These are phyloP conservation scores for Calonectria leucothoes DNA, from an alignment of 2,329 filamentous ascomycete species.

Conservation along the genomic window DNA sequence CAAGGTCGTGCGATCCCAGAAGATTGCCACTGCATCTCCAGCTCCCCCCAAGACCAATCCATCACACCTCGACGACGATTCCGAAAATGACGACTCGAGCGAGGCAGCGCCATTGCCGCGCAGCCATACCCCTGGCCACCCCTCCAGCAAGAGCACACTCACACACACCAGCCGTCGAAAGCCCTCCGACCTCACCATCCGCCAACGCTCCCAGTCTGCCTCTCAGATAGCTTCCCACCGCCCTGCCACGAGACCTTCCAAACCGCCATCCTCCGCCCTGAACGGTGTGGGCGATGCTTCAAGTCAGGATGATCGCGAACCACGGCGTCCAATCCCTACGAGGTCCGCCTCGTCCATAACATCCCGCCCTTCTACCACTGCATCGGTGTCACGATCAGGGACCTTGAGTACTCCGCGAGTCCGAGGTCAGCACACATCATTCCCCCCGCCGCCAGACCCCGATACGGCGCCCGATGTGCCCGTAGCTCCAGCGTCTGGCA, in stretches of 20 bases:
- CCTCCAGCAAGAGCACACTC: conserved; percentile 67
- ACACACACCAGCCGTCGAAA: conserved; percentile 61
- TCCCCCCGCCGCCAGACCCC: conserved; percentile 68
- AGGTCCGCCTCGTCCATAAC: conserved; percentile 67
- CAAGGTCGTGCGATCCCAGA: conserved; percentile 63
- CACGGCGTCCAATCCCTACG: conserved; percentile 55
- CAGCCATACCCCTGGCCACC: conserved; percentile 72
- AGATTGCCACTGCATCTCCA: conserved; percentile 55
- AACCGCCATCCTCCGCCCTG: conserved; percentile 40
- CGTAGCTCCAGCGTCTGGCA: conserved; percentile 73
- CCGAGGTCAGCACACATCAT: conserved; percentile 58
- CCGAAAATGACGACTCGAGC: conserved; percentile 49
- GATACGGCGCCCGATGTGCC: conserved; percentile 69
- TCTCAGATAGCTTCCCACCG: conserved; percentile 47
- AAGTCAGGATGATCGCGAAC: conserved; percentile 41
- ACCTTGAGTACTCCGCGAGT: conserved; percentile 40
- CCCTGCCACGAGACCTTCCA: conserved; percentile 42
- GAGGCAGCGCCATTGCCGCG: conserved; percentile 58
- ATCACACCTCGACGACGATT: conserved; percentile 50
- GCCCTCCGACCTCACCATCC: conserved; percentile 63
- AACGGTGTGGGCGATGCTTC: conserved; percentile 37
- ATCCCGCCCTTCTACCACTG: conserved; percentile 43
- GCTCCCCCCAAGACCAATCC: conserved; percentile 43
- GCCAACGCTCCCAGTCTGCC: conserved; percentile 66
- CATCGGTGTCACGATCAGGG: conserved; percentile 33